phyloP scores from a whole-genome alignment of 2,329 filamentous ascomycete species.

The Mycosphaerella sp. region DNA sequence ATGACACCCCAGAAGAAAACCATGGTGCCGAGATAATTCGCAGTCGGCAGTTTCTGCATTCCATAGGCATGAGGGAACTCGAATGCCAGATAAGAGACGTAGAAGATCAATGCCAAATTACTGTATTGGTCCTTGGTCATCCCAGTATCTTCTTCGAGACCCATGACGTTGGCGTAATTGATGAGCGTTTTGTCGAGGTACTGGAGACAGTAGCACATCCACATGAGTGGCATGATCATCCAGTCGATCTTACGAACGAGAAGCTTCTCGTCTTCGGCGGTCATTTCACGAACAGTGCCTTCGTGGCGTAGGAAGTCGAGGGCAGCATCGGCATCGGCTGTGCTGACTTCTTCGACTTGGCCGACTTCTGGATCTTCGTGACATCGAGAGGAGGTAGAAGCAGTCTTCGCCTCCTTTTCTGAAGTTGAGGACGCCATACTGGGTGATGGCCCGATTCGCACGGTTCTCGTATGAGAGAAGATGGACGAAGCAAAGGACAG shows the following conservation, averaged over 20 bases:
- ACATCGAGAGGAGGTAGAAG: neutral
- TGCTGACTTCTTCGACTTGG: conserved; percentile 25
- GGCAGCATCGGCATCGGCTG: conserved; percentile 28
- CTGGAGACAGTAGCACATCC: conserved; percentile 34
- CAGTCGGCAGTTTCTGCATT: conserved; percentile 50
- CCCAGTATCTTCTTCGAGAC: conserved; percentile 34
- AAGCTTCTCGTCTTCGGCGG: conserved; percentile 24
- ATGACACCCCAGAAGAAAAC: conserved; percentile 45
- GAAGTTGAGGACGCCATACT: neutral
- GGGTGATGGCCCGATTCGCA: neutral
- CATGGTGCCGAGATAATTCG: conserved; percentile 46
- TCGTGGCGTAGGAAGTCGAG: conserved; percentile 30
- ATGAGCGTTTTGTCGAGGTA: conserved; percentile 40
- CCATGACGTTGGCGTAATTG: conserved; percentile 41
- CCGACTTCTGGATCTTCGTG: conserved; percentile 17
- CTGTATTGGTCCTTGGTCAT: conserved; percentile 36
- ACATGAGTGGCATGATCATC: conserved; percentile 40
- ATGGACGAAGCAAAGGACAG: neutral
- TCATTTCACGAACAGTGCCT: conserved; percentile 26
- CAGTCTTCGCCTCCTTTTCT: neutral
- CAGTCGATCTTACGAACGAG: conserved; percentile 37
- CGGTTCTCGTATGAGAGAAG: too few relatives aligned
- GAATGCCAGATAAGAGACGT: conserved; percentile 35
- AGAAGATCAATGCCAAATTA: conserved; percentile 34
- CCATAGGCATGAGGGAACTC: conserved; percentile 43